Base-by-base conservation (phyloP, 1,284 basidiomycete species). In the Volvariella volvacea region DNA sequence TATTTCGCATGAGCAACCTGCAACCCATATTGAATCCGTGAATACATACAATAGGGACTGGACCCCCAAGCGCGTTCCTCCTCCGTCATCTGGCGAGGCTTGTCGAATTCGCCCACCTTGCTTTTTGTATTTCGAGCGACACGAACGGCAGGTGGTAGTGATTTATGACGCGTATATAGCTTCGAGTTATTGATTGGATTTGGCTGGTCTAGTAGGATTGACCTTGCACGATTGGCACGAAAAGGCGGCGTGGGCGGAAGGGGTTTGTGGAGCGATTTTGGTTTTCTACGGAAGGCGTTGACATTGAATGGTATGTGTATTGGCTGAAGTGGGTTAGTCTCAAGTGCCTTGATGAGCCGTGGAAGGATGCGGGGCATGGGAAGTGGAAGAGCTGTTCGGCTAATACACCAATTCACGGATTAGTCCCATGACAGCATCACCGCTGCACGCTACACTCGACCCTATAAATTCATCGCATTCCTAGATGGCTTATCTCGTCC, bases 21-120 rank as follows among this genome's bases (percentile, higher is more conserved):
- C n/a, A n/a, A n/a, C n/a, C 46, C 42, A 39, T 28, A 22, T 36
- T 12, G 21, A 45, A 41, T 42, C 48, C 42, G 39, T 22, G 43
- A 7, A 42, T 15, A 69, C 81, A 53, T 63, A 88, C 85, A 64
- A 59, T 88, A 88, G 41, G 85, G 86, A 55, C 75, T 84, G 3
- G 84, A 73, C 74, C 74, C 82, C 75, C 80, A 84, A 28, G 62
- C 57, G 52, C 74, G 66, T 62, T 88, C 86, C 50, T 77, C 63
- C 32, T 57, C 52, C 0, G 73, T 69, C 85, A 87, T 88, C 48
- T 64, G 65, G 33, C 80, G 68, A 10, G 71, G 70, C 14, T 39
- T 39, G 48, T 78, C 72, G 39, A 62, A 39, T 40, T 60, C 59
- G 22, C 46, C 49, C 36, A 50, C 48, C 37, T 43, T 50, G 36